These are phyloP conservation scores for Sparassis latifolia DNA, from an alignment of 1,284 basidiomycete species.

Conservation along the genomic window DNA sequence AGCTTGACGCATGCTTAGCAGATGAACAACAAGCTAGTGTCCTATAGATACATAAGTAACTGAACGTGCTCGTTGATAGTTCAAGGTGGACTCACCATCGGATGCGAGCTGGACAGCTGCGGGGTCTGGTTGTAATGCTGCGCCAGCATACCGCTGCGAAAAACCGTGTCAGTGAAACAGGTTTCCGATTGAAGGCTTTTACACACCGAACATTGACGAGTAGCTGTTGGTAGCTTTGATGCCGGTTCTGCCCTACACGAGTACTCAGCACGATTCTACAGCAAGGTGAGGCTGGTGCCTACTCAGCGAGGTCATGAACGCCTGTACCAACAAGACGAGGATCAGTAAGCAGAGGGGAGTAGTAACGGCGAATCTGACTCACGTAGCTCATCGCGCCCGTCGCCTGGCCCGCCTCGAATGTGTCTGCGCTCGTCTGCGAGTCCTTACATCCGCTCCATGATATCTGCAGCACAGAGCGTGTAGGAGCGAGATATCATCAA, in stretches of 20 bases:
- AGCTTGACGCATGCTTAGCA: conserved; percentile 22
- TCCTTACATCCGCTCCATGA: conserved; percentile 92
- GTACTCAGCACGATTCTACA: conserved; percentile 1
- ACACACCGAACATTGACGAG: conserved; percentile 45
- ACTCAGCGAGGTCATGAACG: conserved; percentile 66
- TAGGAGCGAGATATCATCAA: not conserved
- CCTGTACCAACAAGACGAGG: conserved; percentile 34
- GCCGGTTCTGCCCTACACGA: conserved; percentile 43
- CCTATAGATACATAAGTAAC: conserved; percentile 25
- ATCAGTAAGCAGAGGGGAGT: not conserved
- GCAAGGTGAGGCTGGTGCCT: conserved; percentile 16
- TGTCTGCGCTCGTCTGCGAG: conserved; percentile 87
- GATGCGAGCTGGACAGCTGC: conserved; percentile 70
- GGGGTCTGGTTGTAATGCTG: conserved; percentile 83
- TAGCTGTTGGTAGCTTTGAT: conserved; percentile 79
- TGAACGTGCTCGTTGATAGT: not conserved
- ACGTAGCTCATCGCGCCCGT: conserved; percentile 86
- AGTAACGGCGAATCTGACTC: conserved; percentile 16
- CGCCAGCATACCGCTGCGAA: conserved; percentile 36
- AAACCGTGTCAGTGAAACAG: too few species aligned
- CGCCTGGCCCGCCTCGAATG: conserved; percentile 72
- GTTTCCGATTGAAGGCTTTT: too few species aligned
- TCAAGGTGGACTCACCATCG: conserved; percentile 46
- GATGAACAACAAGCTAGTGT: conserved; percentile 50
- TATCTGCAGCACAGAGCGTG: conserved; percentile 32